phyloP scores from a whole-genome alignment of 192 early-diverging fungal species.

The Mortierella claussenii region DNA sequence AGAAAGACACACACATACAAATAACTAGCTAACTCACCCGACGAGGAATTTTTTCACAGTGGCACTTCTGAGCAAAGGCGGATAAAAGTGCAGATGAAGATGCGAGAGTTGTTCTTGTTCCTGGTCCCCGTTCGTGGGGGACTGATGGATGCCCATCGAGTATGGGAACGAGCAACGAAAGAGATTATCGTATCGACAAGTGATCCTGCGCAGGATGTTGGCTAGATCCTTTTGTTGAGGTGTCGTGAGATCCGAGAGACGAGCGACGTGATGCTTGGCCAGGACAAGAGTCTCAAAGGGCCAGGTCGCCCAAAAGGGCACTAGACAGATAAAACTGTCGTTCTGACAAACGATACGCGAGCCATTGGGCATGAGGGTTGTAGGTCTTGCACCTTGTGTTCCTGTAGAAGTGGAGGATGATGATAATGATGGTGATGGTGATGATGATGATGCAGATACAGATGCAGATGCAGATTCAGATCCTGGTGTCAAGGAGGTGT shows the following conservation, averaged over 20 bases:
- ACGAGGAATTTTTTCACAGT: slow-evolving; percentile 96
- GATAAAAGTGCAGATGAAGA: slow-evolving; percentile 96
- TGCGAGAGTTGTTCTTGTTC: slow-evolving; percentile 68
- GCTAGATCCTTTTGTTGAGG: slow-evolving; percentile 75
- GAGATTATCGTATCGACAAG: slow-evolving; percentile 92
- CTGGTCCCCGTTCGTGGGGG: slow-evolving; percentile 70
- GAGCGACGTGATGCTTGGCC: slow-evolving; percentile 68
- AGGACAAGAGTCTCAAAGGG: slow-evolving; percentile 94
- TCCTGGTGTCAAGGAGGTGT: no score
- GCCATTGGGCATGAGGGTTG: slow-evolving; percentile 49
- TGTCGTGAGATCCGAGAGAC: slow-evolving; percentile 61
- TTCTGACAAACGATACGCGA: slow-evolving; percentile 85
- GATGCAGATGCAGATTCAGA: background rate
- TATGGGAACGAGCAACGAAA: slow-evolving; percentile 95
- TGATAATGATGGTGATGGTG: slow-evolving; percentile 1
- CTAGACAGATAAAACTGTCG: slow-evolving; percentile 80
- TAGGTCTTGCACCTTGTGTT: no score
- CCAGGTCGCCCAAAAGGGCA: slow-evolving; percentile 98
- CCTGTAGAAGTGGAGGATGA: no score
- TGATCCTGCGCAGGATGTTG: slow-evolving; percentile 77
- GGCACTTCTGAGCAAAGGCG: slow-evolving; percentile 89
- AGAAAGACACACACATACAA: background rate
- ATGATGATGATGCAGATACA: background rate
- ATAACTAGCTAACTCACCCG: slow-evolving; percentile 65
- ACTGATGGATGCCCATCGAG: slow-evolving; percentile 95